A percentile compares a stretch with the other conserved stretches of the same genome.
phyloP scores from a whole-genome alignment of 495 filamentous ascomycete species.

The Aspergillus conjunctus region DNA sequence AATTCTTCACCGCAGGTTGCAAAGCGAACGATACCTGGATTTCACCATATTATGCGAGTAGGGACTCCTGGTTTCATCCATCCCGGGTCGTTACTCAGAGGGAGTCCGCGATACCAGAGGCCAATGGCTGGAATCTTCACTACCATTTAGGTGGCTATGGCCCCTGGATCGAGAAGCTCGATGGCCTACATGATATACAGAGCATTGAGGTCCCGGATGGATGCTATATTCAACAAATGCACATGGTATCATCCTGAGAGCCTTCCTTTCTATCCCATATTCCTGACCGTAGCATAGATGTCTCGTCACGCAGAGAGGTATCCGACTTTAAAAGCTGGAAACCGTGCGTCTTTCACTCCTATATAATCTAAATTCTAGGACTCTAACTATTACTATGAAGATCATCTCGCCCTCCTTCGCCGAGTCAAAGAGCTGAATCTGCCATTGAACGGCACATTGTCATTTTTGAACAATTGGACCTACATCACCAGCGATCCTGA shows the following conservation, averaged over 20 bases:
- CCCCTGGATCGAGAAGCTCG: conserved; percentile 59
- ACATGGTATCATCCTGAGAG: conserved; percentile 51
- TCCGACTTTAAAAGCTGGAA: conserved; percentile 54
- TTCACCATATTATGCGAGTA: conserved; percentile 27
- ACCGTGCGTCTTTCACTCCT: conserved; percentile 40
- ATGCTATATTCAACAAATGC: conserved; percentile 58
- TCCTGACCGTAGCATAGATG: conserved; percentile 41
- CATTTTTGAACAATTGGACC: conserved; percentile 58
- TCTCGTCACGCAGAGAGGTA: conserved; percentile 62
- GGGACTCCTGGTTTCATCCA: conserved; percentile 31
- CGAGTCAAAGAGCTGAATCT: conserved; percentile 46
- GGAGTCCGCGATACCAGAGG: not conserved
- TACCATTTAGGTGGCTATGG: conserved; percentile 62
- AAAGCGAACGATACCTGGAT: not conserved
- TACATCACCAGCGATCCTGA: conserved; percentile 50
- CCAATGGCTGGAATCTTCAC: conserved; percentile 52
- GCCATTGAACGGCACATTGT: conserved; percentile 50
- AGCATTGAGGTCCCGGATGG: conserved; percentile 48
- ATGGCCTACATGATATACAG: conserved; percentile 36
- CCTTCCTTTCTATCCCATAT: conserved; percentile 1
- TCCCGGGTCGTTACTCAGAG: not conserved
- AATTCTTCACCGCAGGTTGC: conserved; percentile 9
- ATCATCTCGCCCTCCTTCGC: conserved; percentile 51
- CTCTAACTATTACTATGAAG: conserved; percentile 29
- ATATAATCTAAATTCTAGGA: not conserved